Evolutionary conservation across 148 eudicot species (phyloP), one percentile per base, ranked within the genome.

Genomic region (Linanthus parryae): DNA sequence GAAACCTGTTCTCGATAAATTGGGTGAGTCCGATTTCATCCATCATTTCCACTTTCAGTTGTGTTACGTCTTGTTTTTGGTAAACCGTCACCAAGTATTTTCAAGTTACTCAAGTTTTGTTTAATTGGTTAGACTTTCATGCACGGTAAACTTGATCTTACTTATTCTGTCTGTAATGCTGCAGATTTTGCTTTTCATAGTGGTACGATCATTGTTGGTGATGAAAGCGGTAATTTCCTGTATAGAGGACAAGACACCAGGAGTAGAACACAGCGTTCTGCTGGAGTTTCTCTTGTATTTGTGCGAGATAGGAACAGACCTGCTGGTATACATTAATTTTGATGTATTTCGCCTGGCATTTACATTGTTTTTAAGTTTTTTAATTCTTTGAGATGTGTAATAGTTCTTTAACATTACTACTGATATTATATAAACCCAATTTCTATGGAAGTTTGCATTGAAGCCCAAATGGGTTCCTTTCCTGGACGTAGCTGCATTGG

Each of bases 121-220:
- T 6, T 33, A 33, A 34, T 4, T 15, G 20, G 2, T 27, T 15
- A 18, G 16, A 40, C 52, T 48, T 28, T 13, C 36, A 27, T 4
- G 12, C 35, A 48, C 29, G 35, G 22, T 46, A 8, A 3, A 4
- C 4, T 19, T 33, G 3, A 22, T 52, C n/a, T n/a, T n/a, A n/a
- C 8, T 38, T 0, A 38, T 25, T 37, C 25, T 28, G 34, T 52
- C 22, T 67, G 48, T 40, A 8, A 18, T 60, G 23, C 56, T 64
- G 75, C 82, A 92, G 99, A 92, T 71, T 72, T 69, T 60, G 80
- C 82, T 21, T 64, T 88, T 63, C 54, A 86, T 10, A 16, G 45
- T 29, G 71, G 69, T 19, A 81, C 96, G 33, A 30, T 74, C 54
- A 62, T 92, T 68, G 91, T 86, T 49, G 99, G 99, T 45, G 86